Conservation (phyloP, 2,329 filamentous ascomycete species). For the Neopestalotiopsis sp. region DNA sequence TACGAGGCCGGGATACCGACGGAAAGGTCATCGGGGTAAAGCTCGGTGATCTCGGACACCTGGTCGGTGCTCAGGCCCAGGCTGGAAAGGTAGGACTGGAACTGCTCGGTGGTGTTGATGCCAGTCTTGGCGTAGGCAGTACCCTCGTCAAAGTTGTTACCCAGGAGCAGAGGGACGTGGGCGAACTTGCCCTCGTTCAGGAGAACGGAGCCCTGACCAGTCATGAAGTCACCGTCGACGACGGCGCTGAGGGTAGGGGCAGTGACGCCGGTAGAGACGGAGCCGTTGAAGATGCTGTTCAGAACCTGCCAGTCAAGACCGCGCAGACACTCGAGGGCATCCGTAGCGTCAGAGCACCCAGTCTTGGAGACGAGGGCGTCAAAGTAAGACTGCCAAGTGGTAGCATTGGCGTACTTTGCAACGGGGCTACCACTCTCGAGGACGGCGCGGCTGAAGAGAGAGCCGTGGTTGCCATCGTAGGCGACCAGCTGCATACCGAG, state of each 20-base stretch:
- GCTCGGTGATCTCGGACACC: background rate
- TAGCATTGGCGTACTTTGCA: constrained; percentile 20
- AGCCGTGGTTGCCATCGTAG: constrained; percentile 57
- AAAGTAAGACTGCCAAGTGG: constrained; percentile 33
- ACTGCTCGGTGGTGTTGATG: constrained; percentile 60
- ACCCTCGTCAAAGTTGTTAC: constrained; percentile 41
- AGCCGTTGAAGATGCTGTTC: constrained; percentile 34
- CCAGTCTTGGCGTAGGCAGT: constrained; percentile 57
- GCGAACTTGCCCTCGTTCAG: constrained; percentile 36
- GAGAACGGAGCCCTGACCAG: constrained; percentile 35
- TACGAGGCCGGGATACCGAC: constrained; percentile 20
- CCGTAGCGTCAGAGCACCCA: constrained; percentile 27
- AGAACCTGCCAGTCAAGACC: constrained; percentile 36
- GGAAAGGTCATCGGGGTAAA: constrained; percentile 21
- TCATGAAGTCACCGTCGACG: constrained; percentile 48
- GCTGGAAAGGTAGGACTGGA: constrained; percentile 43
- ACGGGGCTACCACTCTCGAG: constrained; percentile 50
- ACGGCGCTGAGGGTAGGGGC: constrained; percentile 27
- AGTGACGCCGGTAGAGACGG: constrained; percentile 24
- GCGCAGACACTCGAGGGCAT: constrained; percentile 37
- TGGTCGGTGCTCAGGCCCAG: constrained; percentile 6
- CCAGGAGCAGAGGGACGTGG: constrained; percentile 38
- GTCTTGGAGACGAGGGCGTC: constrained; percentile 31
- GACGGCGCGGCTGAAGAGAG: constrained; percentile 58
- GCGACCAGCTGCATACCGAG: constrained; percentile 56